phyloP scores from a whole-genome alignment of 176 grass and related monocot genomes.

The Thinopyrum elongatum region DNA sequence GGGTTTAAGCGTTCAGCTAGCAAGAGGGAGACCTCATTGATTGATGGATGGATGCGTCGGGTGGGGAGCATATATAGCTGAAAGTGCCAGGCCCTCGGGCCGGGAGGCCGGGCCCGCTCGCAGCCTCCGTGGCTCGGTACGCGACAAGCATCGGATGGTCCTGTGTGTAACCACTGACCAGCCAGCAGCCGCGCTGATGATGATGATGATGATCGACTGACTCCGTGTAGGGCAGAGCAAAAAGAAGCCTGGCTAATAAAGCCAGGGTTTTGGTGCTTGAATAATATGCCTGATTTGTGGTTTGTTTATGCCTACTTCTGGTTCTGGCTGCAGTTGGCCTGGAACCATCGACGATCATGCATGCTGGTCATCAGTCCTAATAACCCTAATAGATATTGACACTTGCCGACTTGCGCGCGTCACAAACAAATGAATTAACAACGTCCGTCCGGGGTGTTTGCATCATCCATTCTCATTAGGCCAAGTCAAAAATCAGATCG shows the following conservation, averaged over 20 bases:
- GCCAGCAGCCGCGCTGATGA: neutral
- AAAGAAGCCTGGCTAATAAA: constrained; percentile 37
- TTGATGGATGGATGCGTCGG: neutral
- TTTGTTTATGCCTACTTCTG: neutral
- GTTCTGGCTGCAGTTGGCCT: neutral
- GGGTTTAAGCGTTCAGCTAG: neutral
- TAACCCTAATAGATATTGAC: neutral
- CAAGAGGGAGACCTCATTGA: neutral
- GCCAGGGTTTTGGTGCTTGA: constrained; percentile 9
- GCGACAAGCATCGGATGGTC: neutral
- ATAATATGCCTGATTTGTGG: constrained; percentile 13
- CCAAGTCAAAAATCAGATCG: neutral
- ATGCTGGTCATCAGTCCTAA: neutral
- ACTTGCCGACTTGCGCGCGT: neutral
- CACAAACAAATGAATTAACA: neutral
- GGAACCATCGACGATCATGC: neutral
- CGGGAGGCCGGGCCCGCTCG: neutral
- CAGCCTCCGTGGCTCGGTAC: neutral
- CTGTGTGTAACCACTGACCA: neutral
- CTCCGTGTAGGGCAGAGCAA: constrained; percentile 23
- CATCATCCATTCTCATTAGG: neutral
- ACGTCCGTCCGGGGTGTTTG: neutral
- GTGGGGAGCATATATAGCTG: constrained; percentile 17
- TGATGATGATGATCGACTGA: neutral
- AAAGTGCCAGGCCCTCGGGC: neutral